phyloP scores from a whole-genome alignment of 352 stramenopile genomes.

The Phytophthora citricola region DNA sequence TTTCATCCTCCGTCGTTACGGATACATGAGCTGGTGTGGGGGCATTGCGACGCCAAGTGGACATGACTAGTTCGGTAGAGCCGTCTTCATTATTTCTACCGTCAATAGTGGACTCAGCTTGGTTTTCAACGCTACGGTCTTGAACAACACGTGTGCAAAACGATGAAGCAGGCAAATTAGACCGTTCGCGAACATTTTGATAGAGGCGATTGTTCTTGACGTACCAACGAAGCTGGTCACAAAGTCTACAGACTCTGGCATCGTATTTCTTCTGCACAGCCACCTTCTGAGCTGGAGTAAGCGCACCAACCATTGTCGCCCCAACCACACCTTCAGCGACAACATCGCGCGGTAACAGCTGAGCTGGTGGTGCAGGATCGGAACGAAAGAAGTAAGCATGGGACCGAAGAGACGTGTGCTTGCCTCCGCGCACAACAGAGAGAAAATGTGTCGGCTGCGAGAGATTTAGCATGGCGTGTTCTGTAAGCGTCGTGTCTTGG shows the following conservation, averaged over 20 bases:
- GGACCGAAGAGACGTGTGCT: constrained; percentile 2
- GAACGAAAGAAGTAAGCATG: constrained; percentile 14
- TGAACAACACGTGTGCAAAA: too few relatives aligned
- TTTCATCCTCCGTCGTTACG: constrained; percentile 1
- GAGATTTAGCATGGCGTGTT: constrained; percentile 17
- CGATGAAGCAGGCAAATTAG: neutral
- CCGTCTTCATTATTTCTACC: too few relatives aligned
- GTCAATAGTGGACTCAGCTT: too few relatives aligned
- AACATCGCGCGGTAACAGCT: constrained; percentile 5
- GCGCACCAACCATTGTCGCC: neutral
- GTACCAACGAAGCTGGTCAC: constrained; percentile 2
- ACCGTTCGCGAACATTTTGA: neutral
- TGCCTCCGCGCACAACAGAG: constrained; percentile 12
- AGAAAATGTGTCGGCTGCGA: constrained; percentile 12
- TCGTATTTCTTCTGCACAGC: constrained; percentile 1
- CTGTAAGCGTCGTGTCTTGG: neutral
- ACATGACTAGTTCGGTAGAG: too few relatives aligned
- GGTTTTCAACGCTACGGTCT: too few relatives aligned
- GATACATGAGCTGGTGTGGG: too few relatives aligned
- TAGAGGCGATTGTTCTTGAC: neutral
- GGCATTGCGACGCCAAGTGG: too few relatives aligned
- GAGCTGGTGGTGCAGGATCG: neutral
- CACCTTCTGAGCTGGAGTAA: neutral
- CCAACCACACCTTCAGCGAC: constrained; percentile 1
- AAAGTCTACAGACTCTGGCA: neutral